Conservation (phyloP, 805 yeast species). For the Candida verbasci region DNA sequence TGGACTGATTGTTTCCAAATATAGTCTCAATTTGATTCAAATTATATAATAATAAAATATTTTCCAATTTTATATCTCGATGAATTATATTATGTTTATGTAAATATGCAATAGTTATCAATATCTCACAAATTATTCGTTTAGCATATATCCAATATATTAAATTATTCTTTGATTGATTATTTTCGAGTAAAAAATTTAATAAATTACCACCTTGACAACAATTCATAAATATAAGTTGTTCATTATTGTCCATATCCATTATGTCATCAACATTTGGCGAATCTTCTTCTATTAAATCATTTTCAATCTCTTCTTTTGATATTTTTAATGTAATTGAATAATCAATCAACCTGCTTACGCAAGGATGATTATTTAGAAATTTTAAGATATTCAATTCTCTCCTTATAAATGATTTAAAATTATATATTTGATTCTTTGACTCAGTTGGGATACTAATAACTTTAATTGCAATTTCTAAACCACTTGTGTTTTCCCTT, state of each 20-base stretch:
- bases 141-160: constrained; percentile 48
- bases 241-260: constrained; percentile 20
- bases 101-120: constrained; percentile 64
- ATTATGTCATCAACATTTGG: background rate
- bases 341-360: constrained; percentile 58
- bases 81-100: constrained; percentile 73
- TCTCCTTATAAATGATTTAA: constrained; percentile 42
- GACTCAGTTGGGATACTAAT: constrained; percentile 33
- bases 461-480: constrained; percentile 67
- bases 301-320: constrained; percentile 18
- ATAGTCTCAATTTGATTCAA: constrained; percentile 26
- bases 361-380: constrained; percentile 59
- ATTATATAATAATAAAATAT: constrained; percentile 48
- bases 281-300: constrained; percentile 9
- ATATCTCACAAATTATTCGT: constrained; percentile 66
- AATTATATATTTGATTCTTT: constrained; percentile 20
- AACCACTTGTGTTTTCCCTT: constrained; percentile 15
- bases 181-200: constrained; percentile 45
- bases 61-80: constrained; percentile 89
- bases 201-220: constrained; percentile 85
- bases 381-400: constrained; percentile 64
- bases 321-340: constrained; percentile 26
- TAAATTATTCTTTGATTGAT: constrained; percentile 15
- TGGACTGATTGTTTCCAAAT: background rate
- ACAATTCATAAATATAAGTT: constrained; percentile 62